phyloP scores from a whole-genome alignment of 2,329 filamentous ascomycete genomes.

The Cladosporium sphaerospermum region DNA sequence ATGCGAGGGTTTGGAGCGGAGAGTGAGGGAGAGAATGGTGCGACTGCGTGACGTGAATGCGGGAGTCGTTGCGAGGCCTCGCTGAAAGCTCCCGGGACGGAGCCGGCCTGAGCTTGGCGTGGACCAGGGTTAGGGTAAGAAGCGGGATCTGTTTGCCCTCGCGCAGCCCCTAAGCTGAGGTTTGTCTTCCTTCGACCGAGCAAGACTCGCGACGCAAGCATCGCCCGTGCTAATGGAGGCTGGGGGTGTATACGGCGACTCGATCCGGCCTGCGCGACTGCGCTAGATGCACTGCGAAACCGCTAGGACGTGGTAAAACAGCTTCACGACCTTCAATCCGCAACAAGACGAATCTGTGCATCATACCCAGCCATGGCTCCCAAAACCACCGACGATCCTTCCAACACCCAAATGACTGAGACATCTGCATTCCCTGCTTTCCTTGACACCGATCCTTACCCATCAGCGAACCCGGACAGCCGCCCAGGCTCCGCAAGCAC shows the following conservation, averaged over 20 bases:
- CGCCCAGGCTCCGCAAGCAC: constrained; percentile 18
- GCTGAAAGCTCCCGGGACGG: neutral
- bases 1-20: constrained; percentile 5
- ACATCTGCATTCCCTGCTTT: constrained; percentile 22
- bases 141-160: too few species aligned
- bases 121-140: neutral
- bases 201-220: neutral
- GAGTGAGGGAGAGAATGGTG: neutral
- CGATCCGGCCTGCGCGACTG: neutral
- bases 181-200: neutral
- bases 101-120: neutral
- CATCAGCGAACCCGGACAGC: constrained; percentile 12
- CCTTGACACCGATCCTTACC: constrained; percentile 24
- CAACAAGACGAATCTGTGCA: neutral
- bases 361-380: constrained; percentile 2
- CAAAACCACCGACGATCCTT: constrained; percentile 4
- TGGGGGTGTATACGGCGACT: neutral
- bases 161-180: neutral
- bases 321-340: neutral
- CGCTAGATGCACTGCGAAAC: neutral
- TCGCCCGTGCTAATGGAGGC: constrained; percentile 3
- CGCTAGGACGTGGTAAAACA: too few species aligned
- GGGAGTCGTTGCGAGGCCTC: too few species aligned
- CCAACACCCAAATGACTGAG: neutral
- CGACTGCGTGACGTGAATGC: neutral